Evolutionary conservation across 2,329 filamentous ascomycete species (phyloP).

Genomic region (Ophiosphaerella herpotricha): DNA sequence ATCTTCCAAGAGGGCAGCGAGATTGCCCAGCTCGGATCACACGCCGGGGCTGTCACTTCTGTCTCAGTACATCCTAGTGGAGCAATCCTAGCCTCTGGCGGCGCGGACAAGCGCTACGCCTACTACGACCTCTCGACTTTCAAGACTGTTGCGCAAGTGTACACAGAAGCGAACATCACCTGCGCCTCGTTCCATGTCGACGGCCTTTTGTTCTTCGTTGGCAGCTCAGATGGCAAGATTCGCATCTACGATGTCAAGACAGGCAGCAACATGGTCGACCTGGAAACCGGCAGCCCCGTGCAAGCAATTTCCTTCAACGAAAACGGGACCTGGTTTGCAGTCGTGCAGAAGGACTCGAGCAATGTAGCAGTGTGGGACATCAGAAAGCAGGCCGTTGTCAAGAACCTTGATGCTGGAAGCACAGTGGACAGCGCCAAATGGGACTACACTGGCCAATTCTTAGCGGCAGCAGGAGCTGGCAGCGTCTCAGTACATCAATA

Average conservation of each 20-base stretch:
- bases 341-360: slow-evolving; percentile 75
- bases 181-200: slow-evolving; percentile 91
- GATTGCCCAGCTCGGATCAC: slow-evolving; percentile 72
- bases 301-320: slow-evolving; percentile 86
- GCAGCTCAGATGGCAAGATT: slow-evolving; percentile 78
- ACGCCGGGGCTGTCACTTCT: slow-evolving; percentile 79
- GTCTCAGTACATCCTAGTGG: slow-evolving; percentile 83
- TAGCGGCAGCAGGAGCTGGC: slow-evolving; percentile 78
- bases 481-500: slow-evolving; percentile 90
- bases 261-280: slow-evolving; percentile 75
- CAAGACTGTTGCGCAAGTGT: slow-evolving; percentile 76
- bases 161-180: slow-evolving; percentile 76
- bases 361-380: slow-evolving; percentile 88
- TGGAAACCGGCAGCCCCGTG: slow-evolving; percentile 68
- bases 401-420: slow-evolving; percentile 83
- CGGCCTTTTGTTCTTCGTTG: slow-evolving; percentile 88
- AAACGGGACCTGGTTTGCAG: slow-evolving; percentile 95
- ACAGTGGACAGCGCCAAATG: slow-evolving; percentile 77
- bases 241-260: slow-evolving; percentile 88
- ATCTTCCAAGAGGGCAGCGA: slow-evolving; percentile 74
- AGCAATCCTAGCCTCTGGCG: slow-evolving; percentile 82
- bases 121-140: slow-evolving; percentile 78
- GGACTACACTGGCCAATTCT: slow-evolving; percentile 95
- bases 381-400: slow-evolving; percentile 79
- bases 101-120: slow-evolving; percentile 88